Conservation (phyloP, 2,329 filamentous ascomycete genomes). For the Chrysosporium queenslandicum region DNA sequence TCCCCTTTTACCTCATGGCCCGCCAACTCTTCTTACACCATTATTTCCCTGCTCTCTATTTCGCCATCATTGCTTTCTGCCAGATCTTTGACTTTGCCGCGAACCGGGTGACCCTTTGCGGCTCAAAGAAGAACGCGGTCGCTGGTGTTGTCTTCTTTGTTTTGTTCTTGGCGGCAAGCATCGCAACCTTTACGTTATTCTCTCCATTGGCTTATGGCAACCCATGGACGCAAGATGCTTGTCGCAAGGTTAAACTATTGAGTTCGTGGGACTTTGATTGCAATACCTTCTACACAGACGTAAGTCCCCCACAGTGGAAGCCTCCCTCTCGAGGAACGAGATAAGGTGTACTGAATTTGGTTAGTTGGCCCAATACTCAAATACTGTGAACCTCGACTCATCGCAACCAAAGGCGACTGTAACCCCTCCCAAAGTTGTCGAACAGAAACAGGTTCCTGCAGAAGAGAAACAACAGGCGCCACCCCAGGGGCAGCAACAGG, state of each 20-base stretch:
- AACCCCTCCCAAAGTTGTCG: slow-evolving; percentile 10
- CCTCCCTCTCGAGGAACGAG: slow-evolving; percentile 23
- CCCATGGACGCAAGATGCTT: slow-evolving; percentile 81
- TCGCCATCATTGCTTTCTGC: slow-evolving; percentile 78
- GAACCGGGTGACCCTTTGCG: slow-evolving; percentile 58
- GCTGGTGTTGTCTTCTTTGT: slow-evolving; percentile 67
- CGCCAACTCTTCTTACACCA: slow-evolving; percentile 97
- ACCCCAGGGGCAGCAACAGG: slow-evolving; percentile 17
- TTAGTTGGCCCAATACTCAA: slow-evolving; percentile 35
- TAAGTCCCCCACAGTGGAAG: slow-evolving; percentile 49
- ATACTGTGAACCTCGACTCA: slow-evolving; percentile 18
- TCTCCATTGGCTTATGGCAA: slow-evolving; percentile 88
- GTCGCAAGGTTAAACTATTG: slow-evolving; percentile 78
- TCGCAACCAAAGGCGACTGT: slow-evolving; percentile 14
- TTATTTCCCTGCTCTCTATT: slow-evolving; percentile 95
- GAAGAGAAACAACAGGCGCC: slow-evolving; percentile 3
- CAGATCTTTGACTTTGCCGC: slow-evolving; percentile 81
- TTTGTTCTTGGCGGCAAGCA: slow-evolving; percentile 61
- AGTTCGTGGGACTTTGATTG: slow-evolving; percentile 95
- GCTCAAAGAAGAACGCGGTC: slow-evolving; percentile 58
- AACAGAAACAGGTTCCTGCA: slow-evolving; percentile 1
- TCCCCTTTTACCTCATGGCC: slow-evolving; percentile 97
- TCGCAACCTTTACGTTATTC: slow-evolving; percentile 72
- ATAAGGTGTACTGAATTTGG: slow-evolving; percentile 12
- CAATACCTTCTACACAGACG: slow-evolving; percentile 77